Percentiles rank a stretch among this genome's conserved stretches.
phyloP scores from a whole-genome alignment of 495 filamentous ascomycete species.

The Neurospora sp. region DNA sequence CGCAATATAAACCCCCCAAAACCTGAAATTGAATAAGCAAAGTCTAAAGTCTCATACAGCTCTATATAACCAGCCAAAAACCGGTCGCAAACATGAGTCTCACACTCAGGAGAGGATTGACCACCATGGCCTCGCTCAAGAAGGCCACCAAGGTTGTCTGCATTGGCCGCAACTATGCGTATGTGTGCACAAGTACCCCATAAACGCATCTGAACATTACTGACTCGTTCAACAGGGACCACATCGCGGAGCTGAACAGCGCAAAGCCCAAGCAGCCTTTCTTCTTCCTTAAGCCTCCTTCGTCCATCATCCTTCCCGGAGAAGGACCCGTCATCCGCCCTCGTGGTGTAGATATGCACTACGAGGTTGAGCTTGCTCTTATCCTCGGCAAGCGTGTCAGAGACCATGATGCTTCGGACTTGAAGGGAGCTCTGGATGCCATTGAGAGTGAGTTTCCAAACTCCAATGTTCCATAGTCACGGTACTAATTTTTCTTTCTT shows the following conservation, averaged over 20 bases:
- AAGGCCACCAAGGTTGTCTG: constrained; percentile 85
- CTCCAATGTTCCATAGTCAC: neutral
- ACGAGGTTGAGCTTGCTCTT: constrained; percentile 88
- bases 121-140: constrained; percentile 50
- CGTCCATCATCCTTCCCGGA: constrained; percentile 66
- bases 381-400: constrained; percentile 70
- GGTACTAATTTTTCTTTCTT: neutral
- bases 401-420: constrained; percentile 60
- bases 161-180: constrained; percentile 98
- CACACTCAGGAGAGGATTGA: constrained; percentile 33
- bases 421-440: constrained; percentile 49
- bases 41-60: neutral
- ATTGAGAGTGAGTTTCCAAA: constrained; percentile 39
- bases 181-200: constrained; percentile 26
- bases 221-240: constrained; percentile 53
- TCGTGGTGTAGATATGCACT: constrained; percentile 73
- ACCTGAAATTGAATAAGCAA: neutral
- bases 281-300: constrained; percentile 94
- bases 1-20: neutral
- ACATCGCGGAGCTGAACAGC: constrained; percentile 87
- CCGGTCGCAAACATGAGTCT: neutral
- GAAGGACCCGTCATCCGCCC: constrained; percentile 78
- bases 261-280: constrained; percentile 81
- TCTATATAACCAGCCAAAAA: neutral
- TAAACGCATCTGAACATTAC: neutral